Base-by-base conservation (phyloP, 495 filamentous ascomycete species). In the Beverwykella pulmonaria region DNA sequence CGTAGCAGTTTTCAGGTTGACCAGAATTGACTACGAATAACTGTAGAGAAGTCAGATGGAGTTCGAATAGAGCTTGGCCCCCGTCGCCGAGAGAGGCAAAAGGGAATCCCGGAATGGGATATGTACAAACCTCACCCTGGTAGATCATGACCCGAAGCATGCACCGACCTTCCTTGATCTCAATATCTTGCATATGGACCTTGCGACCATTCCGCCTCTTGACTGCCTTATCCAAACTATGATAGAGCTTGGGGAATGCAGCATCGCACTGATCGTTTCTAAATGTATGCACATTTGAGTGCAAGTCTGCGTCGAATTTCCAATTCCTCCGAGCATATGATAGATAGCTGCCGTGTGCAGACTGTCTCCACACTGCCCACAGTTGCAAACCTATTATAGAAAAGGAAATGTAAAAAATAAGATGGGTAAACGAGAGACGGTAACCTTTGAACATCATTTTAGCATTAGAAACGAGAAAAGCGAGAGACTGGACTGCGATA, bases 241-340 rank as follows among this genome's bases (percentile, higher is more conserved):
- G 64, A 27, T 67, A 67, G 6, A 67, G 36, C 29, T 61, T 26
- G n/a, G 64, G 64, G 41, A 67, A 67, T n/a, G 56, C 64, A 56
- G 59, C 61, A 29, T 67, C 64, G 36, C 64, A 67, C 27, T 67
- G 64, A 30, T 67, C 64, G 20, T 67, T 48, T 19, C 25, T 61
- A 4, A 67, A 50, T 2, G 64, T 67, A 29, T 67, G 64, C 48
- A 67, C 56, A 53, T 67, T 67, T 1, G 64, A 56, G 27, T 67
- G 64, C 23, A 54, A 1, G 41, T 67, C 64, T 2, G 64, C 32
- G 30, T 67, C 57, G 41, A 67, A 67, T 1, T 32, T 7, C 64
- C 64, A 67, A 8, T 15, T 23, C 15, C 57, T 54, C 6, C 32
- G 64, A 44, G 39, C 6, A 44, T 22, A 61, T 48, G 22, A 57